Conservation (phyloP, 129 eudicot genomes). For the Pseudognaphalium luteoalbum region DNA sequence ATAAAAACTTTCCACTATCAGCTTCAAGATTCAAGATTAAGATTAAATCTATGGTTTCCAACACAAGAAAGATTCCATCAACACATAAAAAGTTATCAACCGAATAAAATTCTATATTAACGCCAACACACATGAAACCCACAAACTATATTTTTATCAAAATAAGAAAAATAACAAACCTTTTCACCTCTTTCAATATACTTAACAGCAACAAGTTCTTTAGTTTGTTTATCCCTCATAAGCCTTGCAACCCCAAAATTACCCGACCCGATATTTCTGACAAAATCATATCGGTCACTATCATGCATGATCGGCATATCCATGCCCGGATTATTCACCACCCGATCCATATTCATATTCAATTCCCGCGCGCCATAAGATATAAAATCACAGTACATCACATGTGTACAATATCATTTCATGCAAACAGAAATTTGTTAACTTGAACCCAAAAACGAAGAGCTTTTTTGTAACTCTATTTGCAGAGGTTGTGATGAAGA, state of each 20-base stretch:
- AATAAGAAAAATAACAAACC: conserved; percentile 40
- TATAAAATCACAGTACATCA: neutral
- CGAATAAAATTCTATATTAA: neutral
- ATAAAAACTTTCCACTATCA: neutral
- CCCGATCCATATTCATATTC: conserved; percentile 54
- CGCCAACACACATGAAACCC: conserved; percentile 15
- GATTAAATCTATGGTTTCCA: neutral
- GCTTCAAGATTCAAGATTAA: neutral
- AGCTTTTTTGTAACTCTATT: neutral
- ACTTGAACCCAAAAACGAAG: neutral
- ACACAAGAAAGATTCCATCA: neutral
- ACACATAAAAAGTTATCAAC: conserved; percentile 1
- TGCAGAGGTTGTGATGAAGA: no score
- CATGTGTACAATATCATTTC: neutral
- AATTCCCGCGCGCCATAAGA: conserved; percentile 3
- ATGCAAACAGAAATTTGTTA: neutral
- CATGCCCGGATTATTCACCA: conserved; percentile 43
- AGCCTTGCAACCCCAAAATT: conserved; percentile 88
- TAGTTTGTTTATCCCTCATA: conserved; percentile 79
- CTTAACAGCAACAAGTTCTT: conserved; percentile 83
- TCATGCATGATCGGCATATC: conserved; percentile 87
- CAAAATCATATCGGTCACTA: conserved; percentile 73
- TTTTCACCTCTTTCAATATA: conserved; percentile 89
- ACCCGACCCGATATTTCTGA: conserved; percentile 82
- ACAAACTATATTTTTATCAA: neutral